Conservation (phyloP, 2,329 filamentous ascomycete genomes). For the Aspergillaceae sp. region DNA sequence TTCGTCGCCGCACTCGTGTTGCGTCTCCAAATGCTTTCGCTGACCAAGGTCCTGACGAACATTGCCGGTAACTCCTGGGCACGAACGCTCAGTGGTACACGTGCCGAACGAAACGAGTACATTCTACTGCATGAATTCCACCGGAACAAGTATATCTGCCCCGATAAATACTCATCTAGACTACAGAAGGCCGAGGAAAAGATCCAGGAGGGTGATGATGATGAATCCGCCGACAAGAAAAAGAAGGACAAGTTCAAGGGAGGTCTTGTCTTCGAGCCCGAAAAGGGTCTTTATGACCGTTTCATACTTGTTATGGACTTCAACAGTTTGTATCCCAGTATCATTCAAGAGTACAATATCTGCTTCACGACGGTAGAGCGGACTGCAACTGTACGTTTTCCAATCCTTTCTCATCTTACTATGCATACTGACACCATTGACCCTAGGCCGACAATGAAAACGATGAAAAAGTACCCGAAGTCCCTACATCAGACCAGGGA, state of each 20-base stretch:
- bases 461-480: conserved; percentile 80
- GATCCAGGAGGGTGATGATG: conserved; percentile 55
- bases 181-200: conserved; percentile 67
- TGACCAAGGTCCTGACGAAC: conserved; percentile 93
- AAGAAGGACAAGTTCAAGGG: conserved; percentile 99
- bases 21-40: conserved; percentile 79
- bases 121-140: conserved; percentile 97
- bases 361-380: conserved; percentile 97
- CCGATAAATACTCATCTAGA: conserved; percentile 81
- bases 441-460: conserved; percentile 52
- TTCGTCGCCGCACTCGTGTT: conserved; percentile 88
- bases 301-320: conserved; percentile 99
- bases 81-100: conserved; percentile 85
- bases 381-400: conserved; percentile 52
- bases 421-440: conserved; percentile 13
- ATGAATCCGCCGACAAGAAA: conserved; percentile 62
- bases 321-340: conserved; percentile 96
- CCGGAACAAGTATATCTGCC: conserved; percentile 94
- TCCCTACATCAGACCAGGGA: conserved; percentile 62
- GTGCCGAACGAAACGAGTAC: conserved; percentile 96
- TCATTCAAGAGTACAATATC: conserved; percentile 99
- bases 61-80: conserved; percentile 98
- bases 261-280: conserved; percentile 94
- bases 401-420: not conserved
- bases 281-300: conserved; percentile 95